These are phyloP conservation scores for Uronychia setigera DNA, from an alignment of 73 alveolate genomes.

Conservation along the genomic window DNA sequence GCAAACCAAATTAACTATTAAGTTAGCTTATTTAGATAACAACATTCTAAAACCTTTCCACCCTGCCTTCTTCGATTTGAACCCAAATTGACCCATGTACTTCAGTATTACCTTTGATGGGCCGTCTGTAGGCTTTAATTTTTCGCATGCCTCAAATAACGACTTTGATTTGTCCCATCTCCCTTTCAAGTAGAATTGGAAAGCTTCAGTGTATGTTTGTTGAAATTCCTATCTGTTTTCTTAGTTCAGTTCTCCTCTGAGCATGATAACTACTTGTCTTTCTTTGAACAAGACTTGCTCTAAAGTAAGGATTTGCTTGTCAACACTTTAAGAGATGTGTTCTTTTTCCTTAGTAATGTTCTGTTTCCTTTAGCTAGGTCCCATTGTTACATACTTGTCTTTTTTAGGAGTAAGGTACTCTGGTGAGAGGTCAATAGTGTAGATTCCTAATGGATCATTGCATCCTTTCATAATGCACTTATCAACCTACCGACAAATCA, in stretches of 20 bases:
- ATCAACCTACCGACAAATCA: slow-evolving; percentile 72
- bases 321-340: background rate
- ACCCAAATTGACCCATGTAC: too few species aligned
- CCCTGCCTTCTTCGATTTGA: too few species aligned
- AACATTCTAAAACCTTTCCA: too few species aligned
- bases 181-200: background rate
- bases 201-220: background rate
- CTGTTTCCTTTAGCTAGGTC: background rate
- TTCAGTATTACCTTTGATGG: background rate
- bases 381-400: background rate
- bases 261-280: background rate
- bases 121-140: background rate
- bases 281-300: background rate
- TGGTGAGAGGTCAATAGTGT: background rate
- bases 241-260: background rate
- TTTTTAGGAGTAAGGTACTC: background rate
- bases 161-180: background rate
- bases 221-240: background rate
- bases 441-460: background rate
- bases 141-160: background rate
- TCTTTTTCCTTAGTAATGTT: background rate
- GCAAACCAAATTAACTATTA: too few species aligned
- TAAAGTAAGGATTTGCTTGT: background rate
- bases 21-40: too few species aligned
- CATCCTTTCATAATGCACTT: slow-evolving; percentile 89